A percentile compares a stretch with the other conserved stretches of the same genome.
Conservation (phyloP, 495 filamentous ascomycete genomes). For the Tuber indicum region DNA sequence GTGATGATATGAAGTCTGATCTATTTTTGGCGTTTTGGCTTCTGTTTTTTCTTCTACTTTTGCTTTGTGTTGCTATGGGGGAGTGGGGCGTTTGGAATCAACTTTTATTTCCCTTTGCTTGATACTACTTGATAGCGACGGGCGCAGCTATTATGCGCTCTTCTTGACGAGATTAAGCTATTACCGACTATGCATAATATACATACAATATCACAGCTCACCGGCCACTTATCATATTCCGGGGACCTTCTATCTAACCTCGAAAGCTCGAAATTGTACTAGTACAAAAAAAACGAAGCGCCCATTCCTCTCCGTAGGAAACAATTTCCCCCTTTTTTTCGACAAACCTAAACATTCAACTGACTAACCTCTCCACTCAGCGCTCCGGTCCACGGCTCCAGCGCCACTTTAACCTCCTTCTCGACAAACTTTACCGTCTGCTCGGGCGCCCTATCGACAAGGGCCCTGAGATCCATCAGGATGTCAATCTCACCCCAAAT, state of each 20-base stretch:
- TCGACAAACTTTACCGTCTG: constrained; percentile 55
- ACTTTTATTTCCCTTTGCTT: neutral
- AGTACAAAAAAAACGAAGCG: neutral
- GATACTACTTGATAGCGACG: neutral
- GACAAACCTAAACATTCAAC: constrained; percentile 48
- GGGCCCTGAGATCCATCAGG: constrained; percentile 64
- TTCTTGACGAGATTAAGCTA: neutral
- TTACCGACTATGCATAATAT: neutral
- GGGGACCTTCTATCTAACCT: constrained; percentile 2
- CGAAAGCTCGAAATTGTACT: neutral
- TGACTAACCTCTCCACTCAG: constrained; percentile 50
- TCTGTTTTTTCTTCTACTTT: neutral
- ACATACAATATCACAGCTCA: neutral
- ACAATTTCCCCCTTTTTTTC: neutral
- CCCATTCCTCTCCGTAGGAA: neutral
- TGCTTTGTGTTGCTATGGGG: neutral
- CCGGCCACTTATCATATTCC: neutral
- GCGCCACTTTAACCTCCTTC: constrained; percentile 50
- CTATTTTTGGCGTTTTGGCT: neutral
- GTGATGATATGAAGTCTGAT: neutral
- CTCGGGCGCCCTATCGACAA: constrained; percentile 59
- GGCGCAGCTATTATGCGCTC: neutral
- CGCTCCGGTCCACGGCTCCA: constrained; percentile 48
- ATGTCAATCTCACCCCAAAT: constrained; percentile 67
- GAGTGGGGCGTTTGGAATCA: neutral